Evolutionary conservation across 352 stramenopile genomes (phyloP).

Genomic region (Phytophthora melonis): DNA sequence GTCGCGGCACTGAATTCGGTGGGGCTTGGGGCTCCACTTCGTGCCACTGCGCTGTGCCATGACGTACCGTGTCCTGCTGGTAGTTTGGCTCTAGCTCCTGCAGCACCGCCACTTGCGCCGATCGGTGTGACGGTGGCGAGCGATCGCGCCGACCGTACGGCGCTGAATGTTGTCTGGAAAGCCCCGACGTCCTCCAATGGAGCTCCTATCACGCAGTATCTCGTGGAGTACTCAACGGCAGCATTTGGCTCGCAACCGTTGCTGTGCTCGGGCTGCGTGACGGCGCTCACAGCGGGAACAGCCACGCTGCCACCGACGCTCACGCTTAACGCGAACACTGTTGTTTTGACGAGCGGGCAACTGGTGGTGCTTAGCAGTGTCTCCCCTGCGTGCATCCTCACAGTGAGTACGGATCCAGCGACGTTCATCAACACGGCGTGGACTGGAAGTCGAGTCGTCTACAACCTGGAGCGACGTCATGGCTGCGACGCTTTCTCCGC

Average conservation of each 20-base stretch:
- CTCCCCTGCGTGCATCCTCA: slow-evolving; percentile 60
- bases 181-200: slow-evolving; percentile 72
- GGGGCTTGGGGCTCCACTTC: slow-evolving; percentile 68
- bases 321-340: slow-evolving; percentile 43
- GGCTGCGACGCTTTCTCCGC: slow-evolving; percentile 74
- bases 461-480: slow-evolving; percentile 48
- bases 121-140: slow-evolving; percentile 85
- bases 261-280: slow-evolving; percentile 65
- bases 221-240: slow-evolving; percentile 88
- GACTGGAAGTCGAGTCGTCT: slow-evolving; percentile 49
- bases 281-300: slow-evolving; percentile 42
- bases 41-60: slow-evolving; percentile 57
- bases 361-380: slow-evolving; percentile 59
- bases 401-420: slow-evolving; percentile 35
- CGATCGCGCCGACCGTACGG: slow-evolving; percentile 74
- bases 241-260: slow-evolving; percentile 45
- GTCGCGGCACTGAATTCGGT: slow-evolving; percentile 91
- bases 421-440: slow-evolving; percentile 49
- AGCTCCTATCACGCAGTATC: slow-evolving; percentile 68
- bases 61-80: slow-evolving; percentile 63
- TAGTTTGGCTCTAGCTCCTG: slow-evolving; percentile 50
- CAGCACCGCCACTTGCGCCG: slow-evolving; percentile 77
- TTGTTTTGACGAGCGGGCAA: slow-evolving; percentile 43
- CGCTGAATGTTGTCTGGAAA: slow-evolving; percentile 90
- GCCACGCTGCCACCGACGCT: slow-evolving; percentile 27